A percentile compares a stretch with the other conserved stretches of the same genome.
These are phyloP conservation scores for Lolium perenne DNA, from an alignment of 176 grass and related monocot genomes.

Conservation along the genomic window DNA sequence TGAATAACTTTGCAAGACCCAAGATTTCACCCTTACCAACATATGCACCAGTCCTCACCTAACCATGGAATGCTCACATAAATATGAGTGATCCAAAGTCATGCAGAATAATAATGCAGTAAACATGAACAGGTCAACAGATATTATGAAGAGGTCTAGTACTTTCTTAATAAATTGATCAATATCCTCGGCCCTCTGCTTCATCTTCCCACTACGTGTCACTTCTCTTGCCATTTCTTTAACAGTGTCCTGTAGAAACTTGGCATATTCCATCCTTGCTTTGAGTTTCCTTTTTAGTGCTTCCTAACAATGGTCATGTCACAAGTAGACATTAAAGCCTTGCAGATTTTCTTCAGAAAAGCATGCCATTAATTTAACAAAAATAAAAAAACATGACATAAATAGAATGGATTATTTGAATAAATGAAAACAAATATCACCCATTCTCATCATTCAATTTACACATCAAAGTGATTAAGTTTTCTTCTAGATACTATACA, in stretches of 20 bases:
- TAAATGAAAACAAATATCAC: neutral
- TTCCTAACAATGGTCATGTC: neutral
- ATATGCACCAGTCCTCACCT: neutral
- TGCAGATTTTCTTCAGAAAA: neutral
- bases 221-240: constrained; percentile 19
- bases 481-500: neutral
- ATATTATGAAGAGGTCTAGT: neutral
- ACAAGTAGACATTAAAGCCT: neutral
- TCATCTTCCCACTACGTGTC: neutral
- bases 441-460: neutral
- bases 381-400: neutral
- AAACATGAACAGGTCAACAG: neutral
- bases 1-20: constrained; percentile 8
- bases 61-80: neutral
- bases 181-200: constrained; percentile 8
- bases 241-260: constrained; percentile 12
- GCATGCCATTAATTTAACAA: neutral
- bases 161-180: constrained; percentile 5
- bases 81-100: neutral
- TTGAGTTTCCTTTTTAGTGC: constrained; percentile 26
- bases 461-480: neutral
- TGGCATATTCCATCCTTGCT: constrained; percentile 29
- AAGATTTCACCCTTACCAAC: constrained; percentile 17
- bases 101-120: neutral
- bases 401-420: neutral